These are phyloP conservation scores for Penicillium maclennaniae DNA, from an alignment of 495 filamentous ascomycete genomes.

Conservation along the genomic window DNA sequence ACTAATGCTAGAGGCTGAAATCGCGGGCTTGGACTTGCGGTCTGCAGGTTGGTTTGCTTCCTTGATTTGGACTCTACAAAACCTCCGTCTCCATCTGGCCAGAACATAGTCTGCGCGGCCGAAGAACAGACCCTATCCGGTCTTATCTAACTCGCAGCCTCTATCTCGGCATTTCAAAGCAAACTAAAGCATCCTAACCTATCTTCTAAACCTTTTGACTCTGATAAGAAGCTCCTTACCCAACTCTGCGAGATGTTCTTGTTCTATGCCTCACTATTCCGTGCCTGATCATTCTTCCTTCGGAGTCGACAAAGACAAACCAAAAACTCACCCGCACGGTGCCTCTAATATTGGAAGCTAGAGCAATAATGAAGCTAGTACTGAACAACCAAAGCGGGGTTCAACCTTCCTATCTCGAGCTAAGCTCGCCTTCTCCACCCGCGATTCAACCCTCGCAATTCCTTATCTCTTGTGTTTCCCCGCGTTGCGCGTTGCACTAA, in stretches of 20 bases:
- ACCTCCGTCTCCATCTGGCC: not conserved
- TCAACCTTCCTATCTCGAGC: not conserved
- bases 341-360: not conserved
- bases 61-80: not conserved
- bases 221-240: not conserved
- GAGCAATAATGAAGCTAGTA: too few relatives aligned
- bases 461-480: conserved; percentile 8
- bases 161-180: not conserved
- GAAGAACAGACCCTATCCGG: not conserved
- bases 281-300: too few relatives aligned
- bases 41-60: not conserved
- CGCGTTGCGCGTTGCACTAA: conserved; percentile 4
- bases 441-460: not conserved
- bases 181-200: not conserved
- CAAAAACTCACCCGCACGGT: not conserved
- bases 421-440: not conserved
- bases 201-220: not conserved
- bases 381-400: not conserved
- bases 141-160: not conserved
- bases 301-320: not conserved
- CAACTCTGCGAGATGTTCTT: not conserved
- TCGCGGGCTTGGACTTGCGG: not conserved
- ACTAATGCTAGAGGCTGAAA: not conserved
- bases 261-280: not conserved
- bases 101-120: not conserved